These are phyloP conservation scores for Penicillium janthinellum DNA, from an alignment of 2,329 filamentous ascomycete species.

Conservation along the genomic window DNA sequence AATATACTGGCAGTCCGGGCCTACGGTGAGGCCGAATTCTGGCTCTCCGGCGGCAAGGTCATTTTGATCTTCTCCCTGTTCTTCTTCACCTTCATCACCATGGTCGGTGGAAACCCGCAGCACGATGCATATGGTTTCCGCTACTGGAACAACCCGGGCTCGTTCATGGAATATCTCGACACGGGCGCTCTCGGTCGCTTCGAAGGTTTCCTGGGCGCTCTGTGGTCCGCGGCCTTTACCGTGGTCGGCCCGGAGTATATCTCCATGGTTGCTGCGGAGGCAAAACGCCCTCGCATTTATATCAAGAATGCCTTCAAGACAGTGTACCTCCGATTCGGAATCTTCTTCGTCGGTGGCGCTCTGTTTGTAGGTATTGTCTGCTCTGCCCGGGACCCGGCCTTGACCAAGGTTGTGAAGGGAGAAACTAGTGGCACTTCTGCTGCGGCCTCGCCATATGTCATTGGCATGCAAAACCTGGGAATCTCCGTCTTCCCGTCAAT, in stretches of 20 bases:
- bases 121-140: conserved; percentile 71
- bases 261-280: conserved; percentile 63
- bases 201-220: conserved; percentile 62
- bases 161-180: conserved; percentile 66
- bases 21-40: conserved; percentile 65
- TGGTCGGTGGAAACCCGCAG: conserved; percentile 76
- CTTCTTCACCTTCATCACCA: conserved; percentile 74
- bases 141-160: conserved; percentile 62
- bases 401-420: conserved; percentile 17
- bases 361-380: conserved; percentile 70
- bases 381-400: conserved; percentile 60
- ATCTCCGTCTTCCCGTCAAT: conserved; percentile 59
- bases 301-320: conserved; percentile 75
- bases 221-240: conserved; percentile 69
- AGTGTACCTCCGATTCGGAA: conserved; percentile 73
- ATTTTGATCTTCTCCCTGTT: conserved; percentile 68
- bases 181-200: conserved; percentile 62
- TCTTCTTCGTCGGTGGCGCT: conserved; percentile 73
- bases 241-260: conserved; percentile 68
- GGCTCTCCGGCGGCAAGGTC: conserved; percentile 60
- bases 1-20: conserved; percentile 70
- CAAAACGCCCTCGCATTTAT: conserved; percentile 66
- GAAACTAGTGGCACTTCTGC: conserved; percentile 37
- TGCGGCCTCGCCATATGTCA: conserved; percentile 64
- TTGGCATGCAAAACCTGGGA: conserved; percentile 60